phyloP scores from a whole-genome alignment of 2,329 filamentous ascomycete species.

The Nemania sp. region DNA sequence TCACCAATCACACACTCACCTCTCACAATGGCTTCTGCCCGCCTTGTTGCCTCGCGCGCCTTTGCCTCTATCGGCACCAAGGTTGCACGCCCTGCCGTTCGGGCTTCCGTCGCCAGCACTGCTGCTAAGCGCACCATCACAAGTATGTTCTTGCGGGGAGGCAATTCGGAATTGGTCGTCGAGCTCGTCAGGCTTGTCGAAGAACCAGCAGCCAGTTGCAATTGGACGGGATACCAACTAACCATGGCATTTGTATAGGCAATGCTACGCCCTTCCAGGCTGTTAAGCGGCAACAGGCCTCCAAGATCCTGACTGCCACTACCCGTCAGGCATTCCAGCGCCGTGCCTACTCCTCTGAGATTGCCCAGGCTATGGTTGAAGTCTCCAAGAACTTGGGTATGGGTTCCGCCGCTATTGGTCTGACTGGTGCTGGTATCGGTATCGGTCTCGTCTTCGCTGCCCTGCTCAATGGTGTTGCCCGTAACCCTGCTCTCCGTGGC shows the following conservation, averaged over 20 bases:
- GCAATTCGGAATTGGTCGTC: constrained; percentile 26
- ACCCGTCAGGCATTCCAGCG: constrained; percentile 68
- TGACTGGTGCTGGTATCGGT: constrained; percentile 91
- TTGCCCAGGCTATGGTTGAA: constrained; percentile 85
- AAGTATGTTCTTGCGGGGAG: constrained; percentile 56
- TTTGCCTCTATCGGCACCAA: constrained; percentile 76
- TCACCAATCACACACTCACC: constrained; percentile 38
- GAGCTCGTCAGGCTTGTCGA: no score
- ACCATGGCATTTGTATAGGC: constrained; percentile 38
- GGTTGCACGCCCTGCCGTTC: constrained; percentile 76
- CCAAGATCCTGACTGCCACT: constrained; percentile 67
- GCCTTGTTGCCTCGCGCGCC: constrained; percentile 77
- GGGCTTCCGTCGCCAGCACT: constrained; percentile 63
- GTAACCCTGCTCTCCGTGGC: constrained; percentile 91
- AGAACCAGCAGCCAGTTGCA: background rate
- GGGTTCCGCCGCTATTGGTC: constrained; percentile 87
- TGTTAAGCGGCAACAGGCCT: constrained; percentile 73
- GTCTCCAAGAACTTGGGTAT: constrained; percentile 90
- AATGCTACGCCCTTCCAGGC: constrained; percentile 68
- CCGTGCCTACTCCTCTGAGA: constrained; percentile 85
- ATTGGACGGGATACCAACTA: constrained; percentile 11
- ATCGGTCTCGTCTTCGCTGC: constrained; percentile 93
- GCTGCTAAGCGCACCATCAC: constrained; percentile 74
- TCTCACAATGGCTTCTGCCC: constrained; percentile 78
- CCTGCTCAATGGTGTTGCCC: constrained; percentile 85